Evolutionary conservation across 768 basidiomycete species (phyloP).

Genomic region (Trametes cubensis): DNA sequence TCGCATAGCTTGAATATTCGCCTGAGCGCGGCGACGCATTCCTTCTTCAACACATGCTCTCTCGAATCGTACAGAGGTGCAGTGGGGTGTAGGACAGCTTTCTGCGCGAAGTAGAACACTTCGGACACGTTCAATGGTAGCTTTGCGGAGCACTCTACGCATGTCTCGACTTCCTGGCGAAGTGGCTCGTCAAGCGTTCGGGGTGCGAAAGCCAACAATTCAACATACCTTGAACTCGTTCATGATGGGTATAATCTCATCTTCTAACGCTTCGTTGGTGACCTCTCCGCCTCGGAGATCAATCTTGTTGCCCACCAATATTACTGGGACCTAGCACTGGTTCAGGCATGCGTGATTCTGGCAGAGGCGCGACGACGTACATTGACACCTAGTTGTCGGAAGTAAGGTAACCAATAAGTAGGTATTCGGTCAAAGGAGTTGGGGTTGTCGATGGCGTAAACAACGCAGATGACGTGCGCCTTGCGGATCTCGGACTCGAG

Average conservation of each 20-base stretch:
- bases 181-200: neutral
- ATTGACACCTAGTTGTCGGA: conserved; percentile 94
- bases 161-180: conserved; percentile 93
- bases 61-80: conserved; percentile 96
- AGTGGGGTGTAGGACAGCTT: conserved; percentile 95
- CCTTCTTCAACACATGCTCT: conserved; percentile 93
- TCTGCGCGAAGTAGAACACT: conserved; percentile 98
- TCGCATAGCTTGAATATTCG: conserved; percentile 98
- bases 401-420: conserved; percentile 96
- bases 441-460: conserved; percentile 96
- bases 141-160: conserved; percentile 95
- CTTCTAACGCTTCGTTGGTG: conserved; percentile 91
- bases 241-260: conserved; percentile 97
- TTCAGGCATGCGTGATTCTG: neutral
- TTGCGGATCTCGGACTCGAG: conserved; percentile 95
- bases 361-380: conserved; percentile 47
- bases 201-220: neutral
- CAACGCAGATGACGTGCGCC: conserved; percentile 97
- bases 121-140: conserved; percentile 91
- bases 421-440: conserved; percentile 97
- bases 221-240: conserved; percentile 89
- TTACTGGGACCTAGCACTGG: conserved; percentile 79
- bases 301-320: conserved; percentile 98
- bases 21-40: conserved; percentile 82
- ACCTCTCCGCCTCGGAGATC: conserved; percentile 92